These are phyloP conservation scores for Dalbergia oliveri DNA, from an alignment of 306 rosid species.

Conservation along the genomic window DNA sequence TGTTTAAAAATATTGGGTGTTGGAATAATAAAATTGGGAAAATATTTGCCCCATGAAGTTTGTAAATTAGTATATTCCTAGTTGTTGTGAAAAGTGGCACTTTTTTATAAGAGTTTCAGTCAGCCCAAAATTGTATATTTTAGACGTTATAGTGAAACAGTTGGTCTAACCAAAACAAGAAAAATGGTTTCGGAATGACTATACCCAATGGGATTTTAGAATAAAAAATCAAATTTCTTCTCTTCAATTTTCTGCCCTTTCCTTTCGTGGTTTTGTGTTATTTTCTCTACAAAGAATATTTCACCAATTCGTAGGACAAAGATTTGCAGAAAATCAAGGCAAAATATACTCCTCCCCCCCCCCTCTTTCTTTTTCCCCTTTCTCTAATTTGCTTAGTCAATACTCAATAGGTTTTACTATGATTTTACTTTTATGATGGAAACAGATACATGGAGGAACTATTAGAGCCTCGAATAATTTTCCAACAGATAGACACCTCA, in stretches of 20 bases:
- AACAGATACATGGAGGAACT: slow-evolving; percentile 92
- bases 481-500: slow-evolving; percentile 64
- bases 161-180: slow-evolving; percentile 11
- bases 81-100: not conserved
- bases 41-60: not conserved
- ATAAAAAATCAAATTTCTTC: not conserved
- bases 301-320: slow-evolving; percentile 1
- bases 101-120: not conserved
- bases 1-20: too few relatives aligned
- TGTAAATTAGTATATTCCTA: not conserved
- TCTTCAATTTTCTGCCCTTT: not conserved
- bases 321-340: slow-evolving; percentile 30
- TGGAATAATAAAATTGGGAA: too few relatives aligned
- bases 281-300: slow-evolving; percentile 2
- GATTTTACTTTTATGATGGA: slow-evolving; percentile 25
- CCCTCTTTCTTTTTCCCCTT: too few relatives aligned
- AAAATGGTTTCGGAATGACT: slow-evolving; percentile 26
- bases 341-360: not conserved
- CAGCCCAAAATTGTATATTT: not conserved
- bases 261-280: not conserved
- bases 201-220: not conserved
- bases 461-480: slow-evolving; percentile 74
- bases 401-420: not conserved
- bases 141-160: not conserved
- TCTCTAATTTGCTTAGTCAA: not conserved